Evolutionary conservation across 2,329 filamentous ascomycete species (phyloP), one percentile per base, ranked within the genome.

Genomic region (Ceratocystiopsis minuta): DNA sequence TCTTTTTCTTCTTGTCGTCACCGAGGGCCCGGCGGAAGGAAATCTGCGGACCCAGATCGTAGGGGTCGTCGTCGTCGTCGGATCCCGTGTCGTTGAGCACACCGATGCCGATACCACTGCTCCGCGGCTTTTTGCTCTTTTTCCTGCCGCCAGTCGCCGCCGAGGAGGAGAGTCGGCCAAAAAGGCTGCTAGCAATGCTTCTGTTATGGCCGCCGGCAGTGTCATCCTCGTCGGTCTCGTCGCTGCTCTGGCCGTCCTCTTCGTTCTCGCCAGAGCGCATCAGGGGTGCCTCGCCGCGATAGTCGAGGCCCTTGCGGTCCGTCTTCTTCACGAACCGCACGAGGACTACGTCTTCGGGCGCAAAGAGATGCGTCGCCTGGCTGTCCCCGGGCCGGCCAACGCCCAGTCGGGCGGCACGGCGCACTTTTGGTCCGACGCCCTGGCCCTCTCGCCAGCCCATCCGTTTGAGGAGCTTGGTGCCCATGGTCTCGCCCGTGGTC

Each of bases 361-460:
- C 86, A 59, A 96, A 96, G 0, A 87, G 64, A 59, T 88, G 78
- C 1, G 65, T 73, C 16, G 60, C 59, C 15, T 60, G 54, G 16
- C 60, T 60, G 15, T 56, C 57, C 0, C 53, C 52, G 6, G 53
- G 52, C 20, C 56, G 57, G 36, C 61, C 65, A 1, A 65, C 68
- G 41, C 71, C 80, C 14, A 88, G 66, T 38, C 79, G 69, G 34
- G 86, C 84, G 54, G 67, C 69, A 39, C 90, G 72, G 42, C 77
- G 75, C 32, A 95, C 65, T 58, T 85, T 94, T 17, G 86, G 85
- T 1, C 90, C 90, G 47, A 96, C 77, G 4, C 90, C 90, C 58
- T 96, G 87, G 1, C 87, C 88, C 48, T 88, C 81, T 52, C 80
- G 82, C 90, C 90, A 98, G 15, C 88, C 90, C 88, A 98, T 96